Conservation (phyloP, 768 basidiomycete genomes). For the Phanerodontia chrysosporium region DNA sequence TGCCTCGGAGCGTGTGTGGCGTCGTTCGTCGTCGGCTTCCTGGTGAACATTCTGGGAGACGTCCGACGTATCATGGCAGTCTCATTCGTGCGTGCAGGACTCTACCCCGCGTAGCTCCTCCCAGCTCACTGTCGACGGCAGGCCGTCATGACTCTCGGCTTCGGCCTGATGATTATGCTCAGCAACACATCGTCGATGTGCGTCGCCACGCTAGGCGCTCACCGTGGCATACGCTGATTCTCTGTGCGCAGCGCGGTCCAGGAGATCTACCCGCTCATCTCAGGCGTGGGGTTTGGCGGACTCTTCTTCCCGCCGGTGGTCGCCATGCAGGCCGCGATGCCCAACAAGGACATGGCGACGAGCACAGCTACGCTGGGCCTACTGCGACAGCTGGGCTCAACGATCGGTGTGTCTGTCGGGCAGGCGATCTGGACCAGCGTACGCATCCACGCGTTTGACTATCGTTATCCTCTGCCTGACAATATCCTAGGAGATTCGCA, state of each 20-base stretch:
- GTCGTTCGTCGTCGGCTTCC: conserved; percentile 21
- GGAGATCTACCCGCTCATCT: conserved; percentile 30
- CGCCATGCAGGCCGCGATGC: conserved; percentile 42
- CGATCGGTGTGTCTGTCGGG: conserved; percentile 26
- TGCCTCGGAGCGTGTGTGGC: conserved; percentile 22
- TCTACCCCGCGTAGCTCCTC: background rate
- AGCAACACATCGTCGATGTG: conserved; percentile 28
- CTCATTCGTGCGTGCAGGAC: conserved; percentile 7
- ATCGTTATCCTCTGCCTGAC: background rate
- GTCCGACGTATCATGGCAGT: conserved; percentile 31
- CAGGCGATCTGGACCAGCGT: conserved; percentile 21
- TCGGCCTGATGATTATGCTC: conserved; percentile 33
- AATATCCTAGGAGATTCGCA: background rate
- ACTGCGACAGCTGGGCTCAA: conserved; percentile 18
- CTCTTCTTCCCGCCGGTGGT: conserved; percentile 24
- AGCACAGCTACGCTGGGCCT: conserved; percentile 34
- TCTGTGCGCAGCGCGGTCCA: conserved; percentile 25
- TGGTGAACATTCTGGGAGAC: conserved; percentile 25
- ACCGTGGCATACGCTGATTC: background rate
- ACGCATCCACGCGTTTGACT: background rate
- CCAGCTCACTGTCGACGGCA: conserved; percentile 8
- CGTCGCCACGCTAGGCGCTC: background rate
- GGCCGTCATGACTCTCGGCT: conserved; percentile 30
- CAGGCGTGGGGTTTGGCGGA: conserved; percentile 31
- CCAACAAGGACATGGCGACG: conserved; percentile 39